Percentiles rank a stretch among this genome's conserved stretches.
phyloP scores from a whole-genome alignment of 345 rosid species.

The Eucalyptus erythrocorys region DNA sequence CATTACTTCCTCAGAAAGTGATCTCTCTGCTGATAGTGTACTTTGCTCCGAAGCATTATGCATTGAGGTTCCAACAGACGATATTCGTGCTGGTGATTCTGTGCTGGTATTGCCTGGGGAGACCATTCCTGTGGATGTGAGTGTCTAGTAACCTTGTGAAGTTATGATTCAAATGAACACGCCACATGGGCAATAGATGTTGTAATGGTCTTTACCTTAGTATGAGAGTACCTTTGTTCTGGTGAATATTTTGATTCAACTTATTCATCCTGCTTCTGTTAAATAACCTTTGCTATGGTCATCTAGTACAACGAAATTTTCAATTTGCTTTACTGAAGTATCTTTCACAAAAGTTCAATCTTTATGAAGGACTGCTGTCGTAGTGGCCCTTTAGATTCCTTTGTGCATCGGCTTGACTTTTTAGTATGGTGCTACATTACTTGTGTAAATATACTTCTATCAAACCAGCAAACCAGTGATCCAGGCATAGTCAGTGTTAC shows the following conservation, averaged over 20 bases:
- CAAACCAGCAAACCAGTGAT: not conserved
- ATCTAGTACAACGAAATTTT: not conserved
- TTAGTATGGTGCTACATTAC: not conserved
- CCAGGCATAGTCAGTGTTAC: not conserved
- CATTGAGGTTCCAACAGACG: slow-evolving; percentile 76
- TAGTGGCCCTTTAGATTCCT: not conserved
- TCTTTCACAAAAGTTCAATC: not conserved
- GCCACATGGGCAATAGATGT: not conserved
- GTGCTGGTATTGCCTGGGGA: slow-evolving; percentile 90
- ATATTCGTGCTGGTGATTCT: slow-evolving; percentile 78
- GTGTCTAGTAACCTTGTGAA: slow-evolving; percentile 6
- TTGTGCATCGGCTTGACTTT: not conserved
- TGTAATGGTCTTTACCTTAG: not conserved
- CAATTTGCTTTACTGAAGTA: not conserved
- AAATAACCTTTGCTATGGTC: not conserved
- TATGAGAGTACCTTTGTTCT: not conserved
- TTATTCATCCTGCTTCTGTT: not conserved
- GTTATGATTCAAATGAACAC: not conserved
- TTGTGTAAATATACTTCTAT: not conserved
- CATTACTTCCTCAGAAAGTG: slow-evolving; percentile 63
- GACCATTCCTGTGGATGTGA: slow-evolving; percentile 93
- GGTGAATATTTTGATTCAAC: not conserved
- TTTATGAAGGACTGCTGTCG: not conserved
- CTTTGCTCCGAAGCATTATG: slow-evolving; percentile 77
- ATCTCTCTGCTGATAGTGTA: slow-evolving; percentile 40